Evolutionary conservation across 2,329 filamentous ascomycete genomes (phyloP).

Genomic region (Phaeosphaeria sp.): DNA sequence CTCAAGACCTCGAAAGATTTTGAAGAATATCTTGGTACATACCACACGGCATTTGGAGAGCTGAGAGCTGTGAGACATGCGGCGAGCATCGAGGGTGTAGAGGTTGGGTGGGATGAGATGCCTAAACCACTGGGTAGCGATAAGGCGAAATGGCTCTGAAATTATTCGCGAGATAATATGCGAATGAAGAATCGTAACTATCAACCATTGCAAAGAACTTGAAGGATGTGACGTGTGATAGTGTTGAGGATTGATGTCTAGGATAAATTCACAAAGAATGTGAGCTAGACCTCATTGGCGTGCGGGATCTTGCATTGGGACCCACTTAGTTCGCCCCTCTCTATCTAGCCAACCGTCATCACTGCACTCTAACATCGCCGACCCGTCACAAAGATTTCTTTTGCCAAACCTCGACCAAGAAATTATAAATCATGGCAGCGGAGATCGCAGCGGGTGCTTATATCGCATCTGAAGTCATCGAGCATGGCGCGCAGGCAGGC

Average conservation of each 20-base stretch:
- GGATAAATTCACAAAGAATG: neutral
- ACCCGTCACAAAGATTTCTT: neutral
- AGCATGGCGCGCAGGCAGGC: conserved; percentile 50
- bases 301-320: conserved; percentile 3
- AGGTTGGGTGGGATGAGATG: conserved; percentile 60
- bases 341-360: neutral
- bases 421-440: conserved; percentile 43
- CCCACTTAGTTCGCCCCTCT: conserved; percentile 1
- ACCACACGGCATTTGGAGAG: conserved; percentile 55
- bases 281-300: neutral
- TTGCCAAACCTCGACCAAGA: neutral
- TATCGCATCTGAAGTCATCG: conserved; percentile 46
- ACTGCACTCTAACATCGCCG: neutral
- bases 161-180: neutral
- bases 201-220: neutral
- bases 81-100: conserved; percentile 54
- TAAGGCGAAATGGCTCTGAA: conserved; percentile 48
- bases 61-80: conserved; percentile 59
- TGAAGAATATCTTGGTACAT: conserved; percentile 52
- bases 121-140: conserved; percentile 59
- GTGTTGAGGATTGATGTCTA: neutral
- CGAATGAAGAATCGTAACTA: neutral
- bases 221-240: neutral
- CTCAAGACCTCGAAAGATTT: conserved; percentile 41
- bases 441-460: conserved; percentile 51